Percentiles rank a stretch among this genome's conserved stretches.
Evolutionary conservation across 208 protist genomes (phyloP).

Genomic region (Wallacemonas rigidus): DNA sequence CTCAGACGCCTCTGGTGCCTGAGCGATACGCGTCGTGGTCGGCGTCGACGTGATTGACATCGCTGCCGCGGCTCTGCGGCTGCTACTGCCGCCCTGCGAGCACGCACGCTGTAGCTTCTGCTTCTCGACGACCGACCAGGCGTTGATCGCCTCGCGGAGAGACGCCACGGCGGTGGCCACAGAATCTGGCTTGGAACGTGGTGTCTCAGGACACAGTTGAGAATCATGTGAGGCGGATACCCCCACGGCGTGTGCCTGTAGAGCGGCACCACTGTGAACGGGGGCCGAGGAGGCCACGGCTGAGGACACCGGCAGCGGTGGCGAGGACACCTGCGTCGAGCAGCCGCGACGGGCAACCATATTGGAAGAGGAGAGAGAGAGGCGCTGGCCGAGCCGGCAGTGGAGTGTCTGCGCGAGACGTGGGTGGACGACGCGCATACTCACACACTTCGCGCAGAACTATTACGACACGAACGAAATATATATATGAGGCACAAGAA

Average conservation of each 20-base stretch:
- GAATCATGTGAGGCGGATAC: too few species aligned
- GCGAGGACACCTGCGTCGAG: background rate
- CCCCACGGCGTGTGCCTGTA: too few species aligned
- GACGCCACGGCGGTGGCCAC: conserved; percentile 11
- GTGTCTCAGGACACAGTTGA: too few species aligned
- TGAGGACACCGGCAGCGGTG: background rate
- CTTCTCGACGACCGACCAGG: conserved; percentile 14
- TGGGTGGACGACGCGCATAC: background rate
- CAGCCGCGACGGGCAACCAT: background rate
- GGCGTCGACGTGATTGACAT: background rate
- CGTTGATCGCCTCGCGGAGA: conserved; percentile 22
- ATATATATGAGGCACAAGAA: too few species aligned
- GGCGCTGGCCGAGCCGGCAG: background rate
- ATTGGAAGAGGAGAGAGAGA: background rate
- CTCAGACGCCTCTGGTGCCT: background rate
- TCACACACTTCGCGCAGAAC: background rate
- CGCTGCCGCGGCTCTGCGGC: background rate
- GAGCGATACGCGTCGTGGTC: background rate
- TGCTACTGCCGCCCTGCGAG: background rate
- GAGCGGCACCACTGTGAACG: too few species aligned
- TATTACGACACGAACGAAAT: too few species aligned
- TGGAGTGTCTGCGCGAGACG: background rate
- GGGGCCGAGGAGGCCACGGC: background rate
- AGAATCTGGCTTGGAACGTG: background rate
- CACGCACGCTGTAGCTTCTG: background rate